Evolutionary conservation across 108 stramenopile species (phyloP).

Genomic region (Fragilariopsis cylindrus): DNA sequence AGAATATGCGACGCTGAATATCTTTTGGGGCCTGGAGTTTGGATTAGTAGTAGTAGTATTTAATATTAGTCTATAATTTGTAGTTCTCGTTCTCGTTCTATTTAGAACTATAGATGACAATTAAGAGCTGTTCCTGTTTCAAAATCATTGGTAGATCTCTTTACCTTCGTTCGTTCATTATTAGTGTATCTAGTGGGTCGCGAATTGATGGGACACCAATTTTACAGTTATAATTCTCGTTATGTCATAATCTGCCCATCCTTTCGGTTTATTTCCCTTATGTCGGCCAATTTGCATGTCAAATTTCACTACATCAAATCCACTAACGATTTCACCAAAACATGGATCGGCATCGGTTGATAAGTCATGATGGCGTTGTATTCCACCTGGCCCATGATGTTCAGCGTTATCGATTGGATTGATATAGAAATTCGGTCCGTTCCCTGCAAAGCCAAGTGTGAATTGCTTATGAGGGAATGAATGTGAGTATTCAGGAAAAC

Average conservation of each 20-base stretch:
- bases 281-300: conserved; percentile 27
- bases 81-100: no score
- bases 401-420: conserved; percentile 69
- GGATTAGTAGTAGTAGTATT: no score
- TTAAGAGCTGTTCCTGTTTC: no score
- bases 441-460: conserved; percentile 79
- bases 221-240: conserved; percentile 23
- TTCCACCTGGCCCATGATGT: conserved; percentile 78
- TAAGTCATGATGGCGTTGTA: conserved; percentile 61
- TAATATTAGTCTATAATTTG: no score
- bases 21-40: no score
- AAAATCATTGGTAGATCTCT: no score
- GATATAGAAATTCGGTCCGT: conserved; percentile 86
- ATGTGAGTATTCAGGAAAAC: conserved; percentile 74
- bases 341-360: conserved; percentile 86
- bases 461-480: conserved; percentile 64
- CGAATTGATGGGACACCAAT: neutral
- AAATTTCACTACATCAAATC: conserved; percentile 41
- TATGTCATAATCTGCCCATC: conserved; percentile 36
- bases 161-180: no score
- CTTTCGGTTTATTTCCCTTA: neutral
- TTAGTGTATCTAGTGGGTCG: no score
- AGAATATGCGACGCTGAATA: no score
- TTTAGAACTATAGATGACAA: no score
- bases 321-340: conserved; percentile 71